These are phyloP conservation scores for Dothiorella sarmentorum DNA, from an alignment of 2,329 filamentous ascomycete species.

Conservation along the genomic window DNA sequence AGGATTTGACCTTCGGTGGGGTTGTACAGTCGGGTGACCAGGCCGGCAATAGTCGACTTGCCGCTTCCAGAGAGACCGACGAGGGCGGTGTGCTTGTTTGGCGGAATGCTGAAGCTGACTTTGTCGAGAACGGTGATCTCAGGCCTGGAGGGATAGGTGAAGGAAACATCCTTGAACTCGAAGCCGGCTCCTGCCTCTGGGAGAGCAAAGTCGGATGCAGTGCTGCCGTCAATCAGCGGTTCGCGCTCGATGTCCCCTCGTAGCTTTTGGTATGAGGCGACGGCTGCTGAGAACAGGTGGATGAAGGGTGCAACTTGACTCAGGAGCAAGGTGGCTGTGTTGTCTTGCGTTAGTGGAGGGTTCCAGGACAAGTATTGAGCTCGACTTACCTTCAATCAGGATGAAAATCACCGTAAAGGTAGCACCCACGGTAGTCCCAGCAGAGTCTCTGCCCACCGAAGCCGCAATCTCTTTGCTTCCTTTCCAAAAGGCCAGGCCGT, in stretches of 20 bases:
- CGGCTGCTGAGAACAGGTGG: conserved; percentile 49
- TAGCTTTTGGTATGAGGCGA: conserved; percentile 57
- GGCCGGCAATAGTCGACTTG: conserved; percentile 42
- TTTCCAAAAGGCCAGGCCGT: conserved; percentile 66
- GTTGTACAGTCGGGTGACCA: conserved; percentile 41
- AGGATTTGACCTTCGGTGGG: conserved; percentile 29
- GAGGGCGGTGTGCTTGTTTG: conserved; percentile 38
- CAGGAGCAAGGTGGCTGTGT: conserved; percentile 43
- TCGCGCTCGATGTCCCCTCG: conserved; percentile 54
- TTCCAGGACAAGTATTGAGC: neutral
- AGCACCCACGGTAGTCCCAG: conserved; percentile 41
- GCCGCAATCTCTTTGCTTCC: conserved; percentile 56
- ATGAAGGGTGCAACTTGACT: conserved; percentile 47
- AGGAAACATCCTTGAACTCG: conserved; percentile 36
- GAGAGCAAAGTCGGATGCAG: conserved; percentile 43
- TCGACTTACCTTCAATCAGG: conserved; percentile 46
- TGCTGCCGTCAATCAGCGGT: conserved; percentile 39
- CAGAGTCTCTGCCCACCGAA: conserved; percentile 33
- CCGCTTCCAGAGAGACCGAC: conserved; percentile 37
- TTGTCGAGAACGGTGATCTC: conserved; percentile 37
- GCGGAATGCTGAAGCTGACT: conserved; percentile 35
- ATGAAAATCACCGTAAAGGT: conserved; percentile 57
- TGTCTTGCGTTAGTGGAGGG: neutral
- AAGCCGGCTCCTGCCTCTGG: conserved; percentile 27
- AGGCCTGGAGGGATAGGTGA: conserved; percentile 41